These are phyloP conservation scores for Meredithiella fracta DNA, from an alignment of 2,329 filamentous ascomycete genomes.

Conservation along the genomic window DNA sequence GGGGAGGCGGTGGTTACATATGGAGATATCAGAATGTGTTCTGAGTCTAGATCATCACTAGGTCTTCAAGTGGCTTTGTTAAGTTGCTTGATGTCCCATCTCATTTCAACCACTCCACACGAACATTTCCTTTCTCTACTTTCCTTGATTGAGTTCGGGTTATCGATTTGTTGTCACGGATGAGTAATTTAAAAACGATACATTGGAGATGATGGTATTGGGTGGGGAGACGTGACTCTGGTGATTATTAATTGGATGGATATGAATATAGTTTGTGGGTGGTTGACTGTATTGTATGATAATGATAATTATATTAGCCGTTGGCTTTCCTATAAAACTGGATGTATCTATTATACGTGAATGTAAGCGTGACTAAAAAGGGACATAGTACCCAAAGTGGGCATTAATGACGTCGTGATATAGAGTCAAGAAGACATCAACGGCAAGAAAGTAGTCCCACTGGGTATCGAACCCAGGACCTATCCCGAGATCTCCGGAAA, in stretches of 20 bases:
- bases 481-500: conserved; percentile 6
- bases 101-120: too few relatives aligned
- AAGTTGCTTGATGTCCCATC: too few relatives aligned
- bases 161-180: too few relatives aligned
- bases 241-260: background rate
- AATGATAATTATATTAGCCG: conserved; percentile 6
- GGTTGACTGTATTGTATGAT: conserved; percentile 2
- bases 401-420: too few relatives aligned
- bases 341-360: too few relatives aligned
- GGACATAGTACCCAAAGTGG: too few relatives aligned
- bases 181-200: background rate
- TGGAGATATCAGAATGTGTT: too few relatives aligned
- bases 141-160: too few relatives aligned
- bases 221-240: background rate
- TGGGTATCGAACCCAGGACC: conserved; percentile 15
- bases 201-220: background rate
- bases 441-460: conserved; percentile 12
- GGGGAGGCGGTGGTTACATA: background rate
- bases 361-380: background rate
- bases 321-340: background rate
- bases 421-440: too few relatives aligned
- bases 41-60: too few relatives aligned
- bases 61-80: too few relatives aligned
- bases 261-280: background rate
- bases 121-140: too few relatives aligned